Base-by-base conservation (phyloP, 202 grass and related monocot genomes). In the Carex sylvatica region DNA sequence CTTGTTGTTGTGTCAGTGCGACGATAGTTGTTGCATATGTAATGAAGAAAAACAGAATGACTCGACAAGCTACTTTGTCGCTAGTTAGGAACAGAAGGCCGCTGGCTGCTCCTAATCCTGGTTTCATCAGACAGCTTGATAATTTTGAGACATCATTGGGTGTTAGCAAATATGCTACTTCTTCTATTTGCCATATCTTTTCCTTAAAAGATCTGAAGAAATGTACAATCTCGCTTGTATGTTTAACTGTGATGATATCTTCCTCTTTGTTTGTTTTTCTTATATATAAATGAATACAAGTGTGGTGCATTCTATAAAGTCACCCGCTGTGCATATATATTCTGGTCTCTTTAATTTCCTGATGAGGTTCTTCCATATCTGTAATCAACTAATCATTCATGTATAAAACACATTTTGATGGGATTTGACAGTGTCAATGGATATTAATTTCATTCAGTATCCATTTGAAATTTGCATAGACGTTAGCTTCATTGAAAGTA, bases 1-100 rank as follows among this genome's bases (percentile, higher is more conserved):
- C n/a, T n/a, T n/a, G n/a, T n/a, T n/a, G n/a, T n/a, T n/a, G n/a
- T n/a, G n/a, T n/a, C 86, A 95, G 92, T 89, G 96, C 90, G 47
- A 95, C 91, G 19, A 83, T 98, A 81, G 84, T 98, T 86, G 80
- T 90, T 88, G 92, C 91, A 88, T 98, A 98, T 93, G 88, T 98
- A 20, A 95, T 98, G 92, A 98, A 95, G 91, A 98, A 91, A 70
- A 80, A 92, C 65, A 88, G 66, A 53, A 92, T 95, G 89, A 93
- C 87, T 86, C 84, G 91, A 13, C 58, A 84, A 53, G 85, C 47
- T 81, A 89, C 92, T 15, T 75, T 95, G 66, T 90, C 84, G 16
- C 77, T 98, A 9, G 88, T 98, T 83, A 93, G 83, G 85, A 91
- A 89, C 74, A 98, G 87, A 87, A 88, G 96, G 2, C 86, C 96